These are phyloP conservation scores for Saccharomyces jurei DNA, from an alignment of 805 yeast species.

Conservation along the genomic window DNA sequence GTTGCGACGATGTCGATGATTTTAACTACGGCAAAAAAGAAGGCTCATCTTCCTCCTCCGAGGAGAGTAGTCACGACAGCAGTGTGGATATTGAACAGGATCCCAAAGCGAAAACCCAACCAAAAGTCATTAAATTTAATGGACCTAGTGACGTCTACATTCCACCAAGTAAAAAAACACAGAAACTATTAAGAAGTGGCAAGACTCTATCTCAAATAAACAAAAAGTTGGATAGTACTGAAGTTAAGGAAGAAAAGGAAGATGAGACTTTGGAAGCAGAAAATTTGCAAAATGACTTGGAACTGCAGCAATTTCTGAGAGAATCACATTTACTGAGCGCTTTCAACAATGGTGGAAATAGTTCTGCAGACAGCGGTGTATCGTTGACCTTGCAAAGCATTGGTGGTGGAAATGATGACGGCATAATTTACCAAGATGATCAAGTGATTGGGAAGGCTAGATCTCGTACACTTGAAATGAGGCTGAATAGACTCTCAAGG, in stretches of 20 bases:
- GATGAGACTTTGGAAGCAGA: constrained; percentile 37
- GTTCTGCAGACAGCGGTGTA: constrained; percentile 47
- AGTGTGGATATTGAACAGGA: constrained; percentile 20
- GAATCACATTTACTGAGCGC: constrained; percentile 60
- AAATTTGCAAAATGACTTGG: constrained; percentile 61
- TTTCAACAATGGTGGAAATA: constrained; percentile 18
- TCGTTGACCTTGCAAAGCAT: constrained; percentile 56
- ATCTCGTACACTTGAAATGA: constrained; percentile 50
- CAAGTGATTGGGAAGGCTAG: constrained; percentile 64
- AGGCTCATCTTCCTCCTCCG: background rate
- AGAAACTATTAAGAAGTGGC: constrained; percentile 49
- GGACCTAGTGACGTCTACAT: constrained; percentile 18
- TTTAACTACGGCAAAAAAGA: background rate
- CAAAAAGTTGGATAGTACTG: constrained; percentile 30
- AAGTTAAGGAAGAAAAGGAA: constrained; percentile 19
- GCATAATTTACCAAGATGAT: constrained; percentile 31
- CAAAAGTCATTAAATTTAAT: constrained; percentile 23
- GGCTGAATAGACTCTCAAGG: constrained; percentile 44
- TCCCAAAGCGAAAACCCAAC: constrained; percentile 3
- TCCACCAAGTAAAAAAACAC: constrained; percentile 39
- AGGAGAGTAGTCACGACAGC: background rate
- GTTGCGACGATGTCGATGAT: background rate
- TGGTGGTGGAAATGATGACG: constrained; percentile 25
- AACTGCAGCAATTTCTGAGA: constrained; percentile 56
- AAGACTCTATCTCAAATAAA: constrained; percentile 38